phyloP scores from a whole-genome alignment of 2,329 filamentous ascomycete species.

The Alternaria brassicae region DNA sequence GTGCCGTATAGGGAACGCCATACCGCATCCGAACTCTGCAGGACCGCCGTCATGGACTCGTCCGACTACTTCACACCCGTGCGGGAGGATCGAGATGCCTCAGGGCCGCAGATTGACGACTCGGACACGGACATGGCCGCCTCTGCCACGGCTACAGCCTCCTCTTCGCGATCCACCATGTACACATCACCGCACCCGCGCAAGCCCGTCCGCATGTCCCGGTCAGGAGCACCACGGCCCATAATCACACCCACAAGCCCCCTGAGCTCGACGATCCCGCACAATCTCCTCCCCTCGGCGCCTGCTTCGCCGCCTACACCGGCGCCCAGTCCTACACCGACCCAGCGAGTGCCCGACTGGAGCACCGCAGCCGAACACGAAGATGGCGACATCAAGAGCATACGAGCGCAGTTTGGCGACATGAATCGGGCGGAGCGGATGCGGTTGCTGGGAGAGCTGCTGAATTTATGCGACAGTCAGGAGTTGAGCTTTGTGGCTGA shows the following conservation, averaged over 20 bases:
- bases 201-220: constrained; percentile 51
- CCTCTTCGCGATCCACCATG: constrained; percentile 43
- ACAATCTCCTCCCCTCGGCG: constrained; percentile 68
- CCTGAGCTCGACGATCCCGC: constrained; percentile 59
- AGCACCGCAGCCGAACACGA: constrained; percentile 80
- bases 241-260: constrained; percentile 62
- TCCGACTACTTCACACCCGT: constrained; percentile 43
- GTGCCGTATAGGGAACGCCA: constrained; percentile 16
- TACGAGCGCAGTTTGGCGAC: constrained; percentile 79
- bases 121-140: constrained; percentile 48
- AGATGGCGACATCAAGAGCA: constrained; percentile 80
- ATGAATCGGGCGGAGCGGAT: constrained; percentile 79
- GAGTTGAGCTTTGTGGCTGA: constrained; percentile 95
- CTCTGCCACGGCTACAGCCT: constrained; percentile 41
- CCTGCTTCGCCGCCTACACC: constrained; percentile 72
- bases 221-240: constrained; percentile 52
- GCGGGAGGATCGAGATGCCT: constrained; percentile 29
- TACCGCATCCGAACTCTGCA: constrained; percentile 16
- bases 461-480: constrained; percentile 94
- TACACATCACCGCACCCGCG: constrained; percentile 48
- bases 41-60: constrained; percentile 38
- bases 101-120: constrained; percentile 35
- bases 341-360: constrained; percentile 73
- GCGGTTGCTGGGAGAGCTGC: constrained; percentile 81
- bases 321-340: constrained; percentile 70